Conservation (phyloP, 768 basidiomycete genomes). For the Tricholoma sp. region DNA sequence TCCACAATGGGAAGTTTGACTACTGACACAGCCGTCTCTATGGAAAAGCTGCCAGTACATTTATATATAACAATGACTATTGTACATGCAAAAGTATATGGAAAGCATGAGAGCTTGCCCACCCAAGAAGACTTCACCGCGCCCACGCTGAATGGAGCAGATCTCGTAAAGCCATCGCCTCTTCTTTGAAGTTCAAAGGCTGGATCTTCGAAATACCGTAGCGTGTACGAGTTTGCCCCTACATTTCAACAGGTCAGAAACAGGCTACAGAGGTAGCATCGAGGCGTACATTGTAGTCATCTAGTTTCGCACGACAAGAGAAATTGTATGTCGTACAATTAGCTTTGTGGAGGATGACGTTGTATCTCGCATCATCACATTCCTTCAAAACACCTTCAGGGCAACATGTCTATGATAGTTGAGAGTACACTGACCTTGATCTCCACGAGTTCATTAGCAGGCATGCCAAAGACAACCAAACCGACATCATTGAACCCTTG, state of each 20-base stretch:
- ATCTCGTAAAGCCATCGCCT: slow-evolving; percentile 53
- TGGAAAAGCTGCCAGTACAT: slow-evolving; percentile 4
- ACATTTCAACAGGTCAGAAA: neutral
- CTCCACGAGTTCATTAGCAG: slow-evolving; percentile 72
- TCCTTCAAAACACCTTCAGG: slow-evolving; percentile 35
- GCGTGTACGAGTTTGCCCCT: slow-evolving; percentile 81
- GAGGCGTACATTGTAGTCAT: slow-evolving; percentile 71
- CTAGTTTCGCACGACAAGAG: slow-evolving; percentile 79
- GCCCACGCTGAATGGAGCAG: slow-evolving; percentile 40
- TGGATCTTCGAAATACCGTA: slow-evolving; percentile 73
- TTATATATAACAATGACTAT: slow-evolving; percentile 1
- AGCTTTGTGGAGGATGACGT: slow-evolving; percentile 54
- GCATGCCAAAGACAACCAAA: slow-evolving; percentile 63
- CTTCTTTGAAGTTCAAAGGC: slow-evolving; percentile 64
- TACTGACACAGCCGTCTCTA: slow-evolving; percentile 8
- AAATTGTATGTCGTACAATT: slow-evolving; percentile 75
- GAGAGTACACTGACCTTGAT: slow-evolving; percentile 50
- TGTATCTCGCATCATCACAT: slow-evolving; percentile 53
- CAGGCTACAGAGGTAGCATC: neutral
- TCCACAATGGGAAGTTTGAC: slow-evolving; percentile 21
- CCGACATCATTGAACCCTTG: slow-evolving; percentile 96
- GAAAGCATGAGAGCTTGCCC: neutral
- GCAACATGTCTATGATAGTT: neutral
- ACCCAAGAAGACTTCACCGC: slow-evolving; percentile 14
- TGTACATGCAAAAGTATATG: neutral